Percentiles rank a stretch among this genome's conserved stretches.
Conservation (phyloP, 139 green algal species). For the Asterochloris erici region DNA sequence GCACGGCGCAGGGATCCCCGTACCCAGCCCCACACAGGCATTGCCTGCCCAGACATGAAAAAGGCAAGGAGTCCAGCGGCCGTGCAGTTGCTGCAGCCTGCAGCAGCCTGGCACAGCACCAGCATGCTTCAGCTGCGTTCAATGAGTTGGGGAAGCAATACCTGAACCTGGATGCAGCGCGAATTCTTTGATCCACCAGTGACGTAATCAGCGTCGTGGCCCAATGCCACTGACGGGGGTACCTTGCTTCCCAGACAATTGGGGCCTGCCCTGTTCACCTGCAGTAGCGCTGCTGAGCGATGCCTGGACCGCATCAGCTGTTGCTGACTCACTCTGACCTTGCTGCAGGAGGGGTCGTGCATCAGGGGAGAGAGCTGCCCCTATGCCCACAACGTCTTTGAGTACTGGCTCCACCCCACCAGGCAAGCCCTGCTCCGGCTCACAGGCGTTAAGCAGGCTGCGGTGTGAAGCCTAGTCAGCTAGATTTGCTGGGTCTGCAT, state of each 20-base stretch:
- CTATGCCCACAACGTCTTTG: conserved; percentile 89
- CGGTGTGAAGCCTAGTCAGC: too few species aligned
- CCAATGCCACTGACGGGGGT: too few species aligned
- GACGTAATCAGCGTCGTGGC: too few species aligned
- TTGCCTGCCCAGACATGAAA: conserved; percentile 93
- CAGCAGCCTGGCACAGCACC: neutral
- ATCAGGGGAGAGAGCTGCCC: conserved; percentile 70
- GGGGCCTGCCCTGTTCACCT: too few species aligned
- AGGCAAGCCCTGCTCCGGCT: conserved; percentile 20
- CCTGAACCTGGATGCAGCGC: too few species aligned
- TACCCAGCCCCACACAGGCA: conserved; percentile 79
- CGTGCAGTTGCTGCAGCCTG: neutral
- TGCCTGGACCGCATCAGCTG: neutral
- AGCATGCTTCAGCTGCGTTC: neutral
- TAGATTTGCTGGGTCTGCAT: too few species aligned
- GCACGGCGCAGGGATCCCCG: conserved; percentile 84
- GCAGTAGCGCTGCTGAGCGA: neutral
- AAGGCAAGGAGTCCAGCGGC: conserved; percentile 35
- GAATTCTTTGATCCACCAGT: too few species aligned
- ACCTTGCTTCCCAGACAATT: too few species aligned
- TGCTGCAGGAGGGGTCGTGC: conserved; percentile 57
- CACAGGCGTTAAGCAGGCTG: too few species aligned
- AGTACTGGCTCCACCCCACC: conserved; percentile 90
- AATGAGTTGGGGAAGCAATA: neutral
- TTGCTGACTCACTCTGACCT: neutral